These are phyloP conservation scores for Gyrodon lividus DNA, from an alignment of 768 basidiomycete species.

Conservation along the genomic window DNA sequence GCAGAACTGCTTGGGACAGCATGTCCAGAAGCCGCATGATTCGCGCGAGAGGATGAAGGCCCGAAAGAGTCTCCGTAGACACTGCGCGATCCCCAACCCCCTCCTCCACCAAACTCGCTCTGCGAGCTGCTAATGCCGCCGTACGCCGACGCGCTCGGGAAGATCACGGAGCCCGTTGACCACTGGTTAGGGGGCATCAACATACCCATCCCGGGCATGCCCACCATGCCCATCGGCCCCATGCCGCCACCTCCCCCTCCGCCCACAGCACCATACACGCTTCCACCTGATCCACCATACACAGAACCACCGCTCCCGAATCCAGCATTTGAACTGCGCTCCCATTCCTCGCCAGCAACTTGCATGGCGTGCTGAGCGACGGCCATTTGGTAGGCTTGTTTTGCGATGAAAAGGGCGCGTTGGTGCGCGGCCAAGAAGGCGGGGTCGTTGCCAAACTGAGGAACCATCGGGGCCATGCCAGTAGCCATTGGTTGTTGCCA, in stretches of 20 bases:
- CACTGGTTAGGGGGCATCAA: constrained; percentile 39
- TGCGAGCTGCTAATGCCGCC: constrained; percentile 50
- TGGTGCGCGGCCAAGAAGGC: constrained; percentile 73
- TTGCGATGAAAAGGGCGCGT: constrained; percentile 82
- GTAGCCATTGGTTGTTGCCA: constrained; percentile 31
- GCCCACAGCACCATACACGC: constrained; percentile 46
- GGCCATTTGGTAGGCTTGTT: constrained; percentile 88
- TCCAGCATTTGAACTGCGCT: constrained; percentile 64
- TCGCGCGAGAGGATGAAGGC: constrained; percentile 28
- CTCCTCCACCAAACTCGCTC: constrained; percentile 62
- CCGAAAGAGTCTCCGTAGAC: constrained; percentile 71
- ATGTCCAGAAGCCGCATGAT: neutral
- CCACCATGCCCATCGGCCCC: constrained; percentile 40
- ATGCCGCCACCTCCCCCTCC: constrained; percentile 31
- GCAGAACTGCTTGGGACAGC: constrained; percentile 13
- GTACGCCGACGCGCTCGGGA: constrained; percentile 58
- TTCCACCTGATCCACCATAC: constrained; percentile 39
- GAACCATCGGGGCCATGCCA: constrained; percentile 36
- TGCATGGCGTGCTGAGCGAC: constrained; percentile 90
- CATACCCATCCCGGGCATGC: constrained; percentile 39
- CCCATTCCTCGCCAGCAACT: constrained; percentile 90
- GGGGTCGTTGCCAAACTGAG: constrained; percentile 49
- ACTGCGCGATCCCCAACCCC: constrained; percentile 56
- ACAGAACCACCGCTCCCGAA: constrained; percentile 39
- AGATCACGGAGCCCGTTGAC: constrained; percentile 47